Evolutionary conservation across 345 rosid genomes (phyloP), one percentile per base, ranked within the genome.

Genomic region (Citrus medica): DNA sequence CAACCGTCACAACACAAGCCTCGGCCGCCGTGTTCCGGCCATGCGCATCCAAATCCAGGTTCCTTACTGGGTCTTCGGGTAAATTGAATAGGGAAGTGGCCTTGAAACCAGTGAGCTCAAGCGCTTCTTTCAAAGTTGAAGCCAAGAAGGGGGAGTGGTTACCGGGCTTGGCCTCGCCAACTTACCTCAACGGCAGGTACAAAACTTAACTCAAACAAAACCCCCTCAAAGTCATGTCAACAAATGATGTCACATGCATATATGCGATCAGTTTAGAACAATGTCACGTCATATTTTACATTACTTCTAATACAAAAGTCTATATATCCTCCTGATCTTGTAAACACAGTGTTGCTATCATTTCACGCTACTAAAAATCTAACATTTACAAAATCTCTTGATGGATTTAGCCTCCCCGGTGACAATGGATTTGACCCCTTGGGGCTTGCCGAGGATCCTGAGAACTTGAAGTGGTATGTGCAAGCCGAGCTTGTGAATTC

Each of bases 91-190:
- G 88, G 32, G 88, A 83, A 25, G 69, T 91, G 58, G 67, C 88
- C 69, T 67, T 92, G 46, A 90, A 82, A 70, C 79, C 93, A 35
- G 38, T 80, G 53, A 56, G 87, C 4, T 28, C 90, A 42, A 51
- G 85, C 51, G 21, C 69, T 48, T 79, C 87, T 27, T 83, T 90
- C 84, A 93, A 86, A 82, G 92, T 90, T 67, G 93, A 89, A 76
- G 98, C 98, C 85, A 92, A 89, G 93, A 89, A 93, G 80, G 98
- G 98, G n/a, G 94, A 95, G 84, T 95, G 98, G 98, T 80, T 95
- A 81, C 98, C 98, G 1, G 98, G 97, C 72, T 82, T 92, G 84
- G 60, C 97, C 2, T 90, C 98, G 1, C 99, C 98, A 2, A 85
- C 76, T 70, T 95, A 95, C 88, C 94, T 95, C 74, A 82, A 78